phyloP scores from a whole-genome alignment of 2,329 filamentous ascomycete genomes.

The Magnaporthiopsis rhizophila region DNA sequence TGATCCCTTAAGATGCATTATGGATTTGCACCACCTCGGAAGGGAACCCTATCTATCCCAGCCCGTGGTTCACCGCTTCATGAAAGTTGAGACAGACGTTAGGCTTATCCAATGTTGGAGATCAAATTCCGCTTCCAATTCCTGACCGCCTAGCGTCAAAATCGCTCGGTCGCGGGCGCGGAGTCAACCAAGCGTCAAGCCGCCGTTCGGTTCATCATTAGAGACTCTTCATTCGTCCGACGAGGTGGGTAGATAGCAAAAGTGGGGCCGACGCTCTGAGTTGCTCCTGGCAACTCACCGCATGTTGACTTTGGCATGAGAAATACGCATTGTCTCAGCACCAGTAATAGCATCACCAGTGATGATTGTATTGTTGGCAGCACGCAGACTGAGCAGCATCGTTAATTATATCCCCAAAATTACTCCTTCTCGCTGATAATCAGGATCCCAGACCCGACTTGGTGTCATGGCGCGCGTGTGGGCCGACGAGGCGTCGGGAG shows the following conservation, averaged over 20 bases:
- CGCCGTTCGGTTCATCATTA: not conserved
- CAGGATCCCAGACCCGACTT: not conserved
- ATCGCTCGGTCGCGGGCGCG: no score
- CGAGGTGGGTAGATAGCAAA: not conserved
- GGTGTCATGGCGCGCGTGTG: conserved; percentile 1
- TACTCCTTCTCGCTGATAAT: not conserved
- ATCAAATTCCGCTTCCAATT: not conserved
- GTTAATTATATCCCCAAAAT: not conserved
- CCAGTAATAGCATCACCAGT: not conserved
- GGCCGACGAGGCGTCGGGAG: conserved; percentile 3
- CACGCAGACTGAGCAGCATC: not conserved
- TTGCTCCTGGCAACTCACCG: not conserved
- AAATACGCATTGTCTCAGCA: not conserved
- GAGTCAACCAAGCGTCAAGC: not conserved
- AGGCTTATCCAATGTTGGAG: not conserved
- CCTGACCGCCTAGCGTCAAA: not conserved
- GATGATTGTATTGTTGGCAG: not conserved
- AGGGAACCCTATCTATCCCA: not conserved
- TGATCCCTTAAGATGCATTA: not conserved
- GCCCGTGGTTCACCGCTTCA: not conserved
- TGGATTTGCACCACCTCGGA: no score
- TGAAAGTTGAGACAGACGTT: not conserved
- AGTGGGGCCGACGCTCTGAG: not conserved
- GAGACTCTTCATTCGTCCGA: not conserved
- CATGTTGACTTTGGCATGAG: not conserved